phyloP scores from a whole-genome alignment of 2,329 filamentous ascomycete species.

The Trichoderma pleuroti region DNA sequence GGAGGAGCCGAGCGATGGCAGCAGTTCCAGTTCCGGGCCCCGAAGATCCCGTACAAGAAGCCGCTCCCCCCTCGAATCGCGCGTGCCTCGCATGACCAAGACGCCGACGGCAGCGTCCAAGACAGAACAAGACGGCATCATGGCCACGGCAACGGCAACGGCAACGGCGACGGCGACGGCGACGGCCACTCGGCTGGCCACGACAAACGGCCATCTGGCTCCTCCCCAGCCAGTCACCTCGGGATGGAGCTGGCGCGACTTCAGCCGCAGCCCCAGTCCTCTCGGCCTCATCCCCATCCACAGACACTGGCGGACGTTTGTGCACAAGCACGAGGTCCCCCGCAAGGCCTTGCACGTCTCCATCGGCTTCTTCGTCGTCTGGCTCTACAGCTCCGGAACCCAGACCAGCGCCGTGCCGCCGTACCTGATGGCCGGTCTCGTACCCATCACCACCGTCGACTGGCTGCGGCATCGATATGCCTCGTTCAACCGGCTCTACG shows the following conservation, averaged over 20 bases:
- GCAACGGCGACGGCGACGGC: slow-evolving; percentile 24
- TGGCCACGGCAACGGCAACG: slow-evolving; percentile 30
- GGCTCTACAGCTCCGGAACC: slow-evolving; percentile 75
- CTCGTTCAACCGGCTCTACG: slow-evolving; percentile 82
- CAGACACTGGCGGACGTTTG: slow-evolving; percentile 82
- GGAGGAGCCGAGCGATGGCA: slow-evolving; percentile 50
- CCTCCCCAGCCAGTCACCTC: slow-evolving; percentile 59
- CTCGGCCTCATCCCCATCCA: slow-evolving; percentile 94
- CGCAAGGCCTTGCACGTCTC: slow-evolving; percentile 91
- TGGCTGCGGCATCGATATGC: slow-evolving; percentile 78
- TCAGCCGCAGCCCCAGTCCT: slow-evolving; percentile 88
- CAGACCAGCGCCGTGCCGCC: slow-evolving; percentile 78
- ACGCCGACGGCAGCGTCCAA: slow-evolving; percentile 37
- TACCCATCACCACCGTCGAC: slow-evolving; percentile 82
- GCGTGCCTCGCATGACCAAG: slow-evolving; percentile 51
- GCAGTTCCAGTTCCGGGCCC: slow-evolving; percentile 41
- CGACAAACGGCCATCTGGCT: slow-evolving; percentile 64
- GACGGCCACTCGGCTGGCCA: slow-evolving; percentile 21
- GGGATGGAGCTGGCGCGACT: slow-evolving; percentile 77
- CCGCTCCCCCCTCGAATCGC: slow-evolving; percentile 59
- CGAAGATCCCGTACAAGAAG: slow-evolving; percentile 67
- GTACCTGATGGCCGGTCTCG: slow-evolving; percentile 72
- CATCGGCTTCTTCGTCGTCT: slow-evolving; percentile 89
- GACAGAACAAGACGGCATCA: slow-evolving; percentile 26
- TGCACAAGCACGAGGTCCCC: slow-evolving; percentile 95